Evolutionary conservation across 306 rosid genomes (phyloP).

Genomic region (Crotalaria pallida): DNA sequence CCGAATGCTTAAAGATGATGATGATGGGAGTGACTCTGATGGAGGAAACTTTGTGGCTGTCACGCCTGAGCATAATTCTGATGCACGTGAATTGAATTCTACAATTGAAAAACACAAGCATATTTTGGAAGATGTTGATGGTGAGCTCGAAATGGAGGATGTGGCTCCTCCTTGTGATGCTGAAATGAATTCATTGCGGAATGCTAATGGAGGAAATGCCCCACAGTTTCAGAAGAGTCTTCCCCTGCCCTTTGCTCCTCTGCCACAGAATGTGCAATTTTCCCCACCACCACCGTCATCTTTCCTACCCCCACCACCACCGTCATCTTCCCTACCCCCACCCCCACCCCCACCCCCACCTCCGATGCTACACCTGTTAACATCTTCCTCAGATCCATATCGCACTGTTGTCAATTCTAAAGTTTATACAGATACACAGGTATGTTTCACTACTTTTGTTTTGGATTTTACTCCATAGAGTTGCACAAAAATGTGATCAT

Average conservation of each 20-base stretch:
- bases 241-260: constrained; percentile 40
- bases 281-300: constrained; percentile 72
- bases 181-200: constrained; percentile 41
- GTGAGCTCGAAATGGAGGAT: constrained; percentile 99
- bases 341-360: constrained; percentile 39
- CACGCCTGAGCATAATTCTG: constrained; percentile 78
- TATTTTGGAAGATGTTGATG: constrained; percentile 94
- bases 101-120: constrained; percentile 68
- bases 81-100: constrained; percentile 40
- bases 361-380: constrained; percentile 23
- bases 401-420: constrained; percentile 45
- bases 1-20: constrained; percentile 70
- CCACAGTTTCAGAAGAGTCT: constrained; percentile 39
- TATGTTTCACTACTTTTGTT: constrained; percentile 21
- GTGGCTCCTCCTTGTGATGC: constrained; percentile 80
- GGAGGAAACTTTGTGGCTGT: constrained; percentile 93
- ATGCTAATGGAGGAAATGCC: constrained; percentile 33
- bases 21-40: constrained; percentile 92
- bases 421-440: constrained; percentile 46
- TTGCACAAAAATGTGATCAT: constrained; percentile 3
- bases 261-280: constrained; percentile 51
- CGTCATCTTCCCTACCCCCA: constrained; percentile 12
- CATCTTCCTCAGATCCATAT: constrained; percentile 44
- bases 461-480: not conserved
- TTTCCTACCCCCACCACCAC: constrained; percentile 68